Base-by-base conservation (phyloP, 108 stramenopile genomes). In the Cylindrotheca fusiformis region DNA sequence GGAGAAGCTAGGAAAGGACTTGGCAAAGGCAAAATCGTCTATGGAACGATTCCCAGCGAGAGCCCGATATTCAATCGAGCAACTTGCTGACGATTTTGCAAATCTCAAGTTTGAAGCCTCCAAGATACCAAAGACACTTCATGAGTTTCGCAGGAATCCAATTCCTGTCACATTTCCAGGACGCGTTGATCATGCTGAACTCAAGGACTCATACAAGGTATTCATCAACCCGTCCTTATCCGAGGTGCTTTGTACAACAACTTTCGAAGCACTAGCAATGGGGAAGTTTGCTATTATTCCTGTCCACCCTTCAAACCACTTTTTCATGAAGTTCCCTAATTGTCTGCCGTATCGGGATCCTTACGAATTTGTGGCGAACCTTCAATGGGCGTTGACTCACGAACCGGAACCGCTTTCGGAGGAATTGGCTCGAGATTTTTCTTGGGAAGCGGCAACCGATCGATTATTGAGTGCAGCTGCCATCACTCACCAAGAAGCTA, bases 171-270 rank as follows among this genome's bases (percentile, higher is more conserved):
- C 63, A 19, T 92, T 92, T 68, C 74, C 67, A 14, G 91, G 87
- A 6, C 81, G 85, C 2, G 77, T 86, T 8, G 91, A 92, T 69
- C 91, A 92, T 56, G 84, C 85, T 18, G 27, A 31, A 14, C 74
- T 87, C 29, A 74, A 72, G 46, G 52, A 68, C 21, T 61, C 72
- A 19, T 46, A 68, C 17, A 91, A 81, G 52, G 65, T 90, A n/a
- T 88, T 94, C 58, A 80, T 94, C 17, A 94, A 94, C 62, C 93
- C 93, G 26, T 87, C 86, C 25, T 58, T 84, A 1, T 83, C 87
- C 18, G 93, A 94, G 49, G 93, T 94, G 10, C 62, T 94, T 8
- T 89, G 88, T 52, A 94, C 93, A 0, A 89, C 93, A 22, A 90
- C 88, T 24, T 86, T 81, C 2, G 84, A 86, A 64, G 77, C 77